Percentiles rank a stretch among this genome's conserved stretches.
These are phyloP conservation scores for Corchorus olitorius DNA, from an alignment of 345 rosid genomes.

Conservation along the genomic window DNA sequence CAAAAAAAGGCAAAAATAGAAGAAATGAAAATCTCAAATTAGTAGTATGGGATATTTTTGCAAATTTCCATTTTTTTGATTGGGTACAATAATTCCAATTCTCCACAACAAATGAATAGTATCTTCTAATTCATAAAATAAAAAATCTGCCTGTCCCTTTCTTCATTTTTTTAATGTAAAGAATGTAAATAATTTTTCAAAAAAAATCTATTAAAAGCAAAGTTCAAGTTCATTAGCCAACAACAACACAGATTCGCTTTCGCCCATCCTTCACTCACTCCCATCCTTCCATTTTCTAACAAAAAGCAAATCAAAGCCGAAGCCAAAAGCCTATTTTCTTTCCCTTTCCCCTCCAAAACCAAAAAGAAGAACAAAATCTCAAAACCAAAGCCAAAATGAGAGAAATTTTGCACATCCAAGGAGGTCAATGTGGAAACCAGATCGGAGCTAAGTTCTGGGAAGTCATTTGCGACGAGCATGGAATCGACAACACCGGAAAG, in stretches of 20 bases:
- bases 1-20: too few relatives aligned
- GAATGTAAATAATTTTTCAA: too few relatives aligned
- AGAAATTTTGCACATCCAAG: constrained; percentile 25
- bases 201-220: background rate
- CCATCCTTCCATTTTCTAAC: background rate
- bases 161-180: too few relatives aligned
- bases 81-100: too few relatives aligned
- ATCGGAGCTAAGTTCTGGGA: constrained; percentile 24
- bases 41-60: too few relatives aligned
- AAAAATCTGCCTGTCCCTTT: too few relatives aligned
- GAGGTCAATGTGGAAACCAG: constrained; percentile 25
- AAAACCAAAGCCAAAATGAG: constrained; percentile 10
- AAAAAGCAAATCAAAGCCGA: background rate
- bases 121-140: too few relatives aligned
- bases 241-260: background rate
- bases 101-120: too few relatives aligned
- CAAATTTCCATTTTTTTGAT: too few relatives aligned
- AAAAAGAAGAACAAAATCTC: background rate
- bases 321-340: background rate
- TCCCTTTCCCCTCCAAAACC: background rate
- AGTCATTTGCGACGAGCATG: constrained; percentile 22
- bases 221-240: background rate
- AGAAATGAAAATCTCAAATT: too few relatives aligned
- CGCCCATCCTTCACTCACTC: background rate
- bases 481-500: constrained; percentile 17